These are phyloP conservation scores for Castanopsis chinensis DNA, from an alignment of 306 rosid species.

Conservation along the genomic window DNA sequence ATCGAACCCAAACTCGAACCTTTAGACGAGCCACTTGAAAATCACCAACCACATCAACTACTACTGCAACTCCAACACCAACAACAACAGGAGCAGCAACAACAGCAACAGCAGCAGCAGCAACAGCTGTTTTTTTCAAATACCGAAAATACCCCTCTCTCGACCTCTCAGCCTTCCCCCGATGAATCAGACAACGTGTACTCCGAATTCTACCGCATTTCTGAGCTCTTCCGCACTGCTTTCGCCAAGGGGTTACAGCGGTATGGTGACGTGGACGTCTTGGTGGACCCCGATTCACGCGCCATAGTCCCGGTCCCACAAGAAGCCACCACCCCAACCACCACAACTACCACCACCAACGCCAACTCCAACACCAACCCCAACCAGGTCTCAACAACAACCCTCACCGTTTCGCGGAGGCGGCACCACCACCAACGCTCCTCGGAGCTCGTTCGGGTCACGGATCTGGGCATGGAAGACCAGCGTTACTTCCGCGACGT, in stretches of 20 bases:
- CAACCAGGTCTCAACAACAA: conserved; percentile 17
- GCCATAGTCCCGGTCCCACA: conserved; percentile 66
- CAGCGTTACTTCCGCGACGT: conserved; percentile 58
- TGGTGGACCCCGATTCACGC: conserved; percentile 45
- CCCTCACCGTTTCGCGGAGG: conserved; percentile 23
- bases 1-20: conserved; percentile 79
- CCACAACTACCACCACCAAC: background rate
- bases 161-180: conserved; percentile 19
- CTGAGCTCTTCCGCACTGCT: conserved; percentile 56
- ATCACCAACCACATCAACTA: conserved; percentile 5
- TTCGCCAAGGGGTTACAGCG: conserved; percentile 36
- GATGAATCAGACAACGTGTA: conserved; percentile 32
- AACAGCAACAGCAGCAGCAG: conserved; percentile 1
- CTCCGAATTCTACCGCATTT: conserved; percentile 57
- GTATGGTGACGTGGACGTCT: conserved; percentile 20
- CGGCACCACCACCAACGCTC: conserved; percentile 29
- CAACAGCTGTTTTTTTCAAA: conserved; percentile 9
- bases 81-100: background rate
- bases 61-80: background rate
- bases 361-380: background rate
- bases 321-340: conserved; percentile 18
- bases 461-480: conserved; percentile 54
- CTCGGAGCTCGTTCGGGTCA: conserved; percentile 72
- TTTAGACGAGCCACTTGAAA: conserved; percentile 37
- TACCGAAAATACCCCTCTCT: conserved; percentile 24